These are phyloP conservation scores for Annulohypoxylon maeteangense DNA, from an alignment of 495 filamentous ascomycete genomes.

Conservation along the genomic window DNA sequence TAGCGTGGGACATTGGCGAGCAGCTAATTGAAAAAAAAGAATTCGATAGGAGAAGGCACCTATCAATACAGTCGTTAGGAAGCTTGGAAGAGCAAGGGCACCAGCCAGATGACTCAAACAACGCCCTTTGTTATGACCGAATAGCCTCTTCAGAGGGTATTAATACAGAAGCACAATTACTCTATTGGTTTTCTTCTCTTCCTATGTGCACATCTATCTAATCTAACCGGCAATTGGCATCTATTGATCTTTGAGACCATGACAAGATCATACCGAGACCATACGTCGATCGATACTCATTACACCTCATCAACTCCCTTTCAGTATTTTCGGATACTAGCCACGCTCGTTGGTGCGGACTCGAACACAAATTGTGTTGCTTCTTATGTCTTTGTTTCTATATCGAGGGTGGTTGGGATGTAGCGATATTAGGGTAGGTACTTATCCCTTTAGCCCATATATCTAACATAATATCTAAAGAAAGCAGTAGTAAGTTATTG, in stretches of 20 bases:
- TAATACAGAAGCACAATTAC: background rate
- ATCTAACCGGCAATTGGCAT: background rate
- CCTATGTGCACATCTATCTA: background rate
- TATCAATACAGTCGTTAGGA: slow-evolving; percentile 1
- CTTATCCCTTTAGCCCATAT: too few relatives aligned
- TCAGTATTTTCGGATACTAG: background rate
- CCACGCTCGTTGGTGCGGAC: background rate
- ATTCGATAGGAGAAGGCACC: background rate
- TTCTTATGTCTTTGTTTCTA: too few relatives aligned
- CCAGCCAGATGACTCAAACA: background rate
- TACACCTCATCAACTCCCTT: background rate
- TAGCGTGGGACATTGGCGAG: background rate
- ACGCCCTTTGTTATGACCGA: background rate
- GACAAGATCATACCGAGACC: background rate
- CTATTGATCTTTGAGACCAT: background rate
- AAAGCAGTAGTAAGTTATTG: too few relatives aligned
- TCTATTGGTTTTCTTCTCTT: background rate
- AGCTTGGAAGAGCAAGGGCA: background rate
- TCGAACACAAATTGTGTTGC: too few relatives aligned
- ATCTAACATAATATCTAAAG: too few relatives aligned
- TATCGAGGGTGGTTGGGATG: too few relatives aligned
- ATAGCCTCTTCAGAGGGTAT: background rate
- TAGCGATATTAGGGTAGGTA: too few relatives aligned
- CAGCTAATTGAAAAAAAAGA: background rate
- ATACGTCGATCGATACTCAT: background rate